phyloP scores from a whole-genome alignment of 345 rosid genomes.

The Clausena lansium region DNA sequence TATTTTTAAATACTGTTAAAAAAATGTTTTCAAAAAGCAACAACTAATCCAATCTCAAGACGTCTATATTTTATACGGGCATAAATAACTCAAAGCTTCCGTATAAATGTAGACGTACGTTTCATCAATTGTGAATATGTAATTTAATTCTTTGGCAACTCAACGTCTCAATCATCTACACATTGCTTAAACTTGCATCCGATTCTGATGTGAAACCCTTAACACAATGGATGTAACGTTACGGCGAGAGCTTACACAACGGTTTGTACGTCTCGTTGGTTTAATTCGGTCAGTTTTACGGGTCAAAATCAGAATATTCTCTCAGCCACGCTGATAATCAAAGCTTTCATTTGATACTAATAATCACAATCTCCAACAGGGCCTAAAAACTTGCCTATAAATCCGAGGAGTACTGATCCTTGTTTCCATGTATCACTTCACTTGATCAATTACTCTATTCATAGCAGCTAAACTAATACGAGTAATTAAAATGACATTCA shows the following conservation, averaged over 20 bases:
- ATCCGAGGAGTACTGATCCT: neutral
- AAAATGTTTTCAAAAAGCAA: neutral
- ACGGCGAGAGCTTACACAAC: neutral
- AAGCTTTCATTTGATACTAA: neutral
- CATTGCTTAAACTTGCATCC: neutral
- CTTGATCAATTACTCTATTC: neutral
- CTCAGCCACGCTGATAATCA: neutral
- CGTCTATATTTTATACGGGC: too few species aligned
- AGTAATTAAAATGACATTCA: conserved; percentile 3
- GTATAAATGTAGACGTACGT: too few species aligned
- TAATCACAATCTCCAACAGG: neutral
- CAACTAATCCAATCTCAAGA: neutral
- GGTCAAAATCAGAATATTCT: neutral
- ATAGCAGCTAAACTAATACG: neutral
- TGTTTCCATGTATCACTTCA: neutral
- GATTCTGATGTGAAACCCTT: neutral
- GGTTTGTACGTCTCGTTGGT: neutral
- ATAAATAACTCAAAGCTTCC: too few species aligned
- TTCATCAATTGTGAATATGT: neutral
- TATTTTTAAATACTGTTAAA: neutral
- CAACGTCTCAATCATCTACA: neutral
- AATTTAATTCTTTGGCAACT: neutral
- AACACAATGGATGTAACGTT: neutral
- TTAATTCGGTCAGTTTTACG: neutral
- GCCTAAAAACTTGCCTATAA: neutral